Evolutionary conservation across 78 protist species (phyloP), one percentile per base, ranked within the genome.

Genomic region (Guillardia theta): DNA sequence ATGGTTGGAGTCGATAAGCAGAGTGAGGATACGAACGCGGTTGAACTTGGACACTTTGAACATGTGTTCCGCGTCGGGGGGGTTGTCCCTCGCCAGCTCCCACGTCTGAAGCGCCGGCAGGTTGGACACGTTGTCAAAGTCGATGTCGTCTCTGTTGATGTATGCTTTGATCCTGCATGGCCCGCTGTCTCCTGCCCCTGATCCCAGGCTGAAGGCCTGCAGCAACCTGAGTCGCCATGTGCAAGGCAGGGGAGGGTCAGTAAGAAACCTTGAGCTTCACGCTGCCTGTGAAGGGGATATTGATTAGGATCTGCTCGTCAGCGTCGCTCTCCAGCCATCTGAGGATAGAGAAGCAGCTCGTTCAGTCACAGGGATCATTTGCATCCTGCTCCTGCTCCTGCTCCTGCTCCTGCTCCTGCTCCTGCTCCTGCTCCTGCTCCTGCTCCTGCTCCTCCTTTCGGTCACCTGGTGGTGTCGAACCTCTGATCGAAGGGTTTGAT

Each of bases 131-230:
- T 78, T 78, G 45, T 37, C 90, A 8, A 78, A 78, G 48, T 78
- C 90, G 8, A 78, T 78, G 48, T 78, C 90, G 44, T 78, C 90
- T 0, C 90, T 46, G 8, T 78, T 78, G 90, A 78, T 78, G 90
- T 44, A 78, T 10, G 90, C 90, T 36, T 78, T 78, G 50, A 78
- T 43, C 45, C 18, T 78, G 43, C 21, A 21, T 43, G 90, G 90
- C 50, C 44, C 90, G 21, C 44, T 46, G 33, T 43, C 90, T 24
- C 48, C 90, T 12, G n/a, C 24, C 19, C 45, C 50, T 0, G 48
- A 24, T 1, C 83, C 83, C 6, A 70, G 83, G 83, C 41, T 70
- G 48, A 78, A 78, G 15, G n/a, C 18, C 48, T 78, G 90, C 27
- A 24, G 1, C 10, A 50, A 58, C 39, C 3, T 8, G 70, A 58